Evolutionary conservation across 805 yeast species (phyloP).

Genomic region (Lachancea sp.): DNA sequence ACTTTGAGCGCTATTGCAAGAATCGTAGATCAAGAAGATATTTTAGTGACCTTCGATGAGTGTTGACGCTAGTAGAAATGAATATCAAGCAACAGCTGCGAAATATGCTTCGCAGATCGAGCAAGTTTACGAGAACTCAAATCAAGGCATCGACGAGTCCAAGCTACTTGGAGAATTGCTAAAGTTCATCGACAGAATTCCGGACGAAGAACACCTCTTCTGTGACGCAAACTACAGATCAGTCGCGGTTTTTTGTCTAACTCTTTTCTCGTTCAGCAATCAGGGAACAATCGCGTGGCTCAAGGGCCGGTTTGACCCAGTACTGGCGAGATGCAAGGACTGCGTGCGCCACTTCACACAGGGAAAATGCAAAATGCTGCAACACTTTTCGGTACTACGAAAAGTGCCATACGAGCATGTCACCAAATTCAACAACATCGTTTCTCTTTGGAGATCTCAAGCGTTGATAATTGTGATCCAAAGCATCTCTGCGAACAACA

Average conservation of each 20-base stretch:
- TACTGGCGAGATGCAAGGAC: slow-evolving; percentile 43
- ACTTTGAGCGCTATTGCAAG: background rate
- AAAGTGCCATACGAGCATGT: slow-evolving; percentile 41
- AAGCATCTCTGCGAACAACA: slow-evolving; percentile 19
- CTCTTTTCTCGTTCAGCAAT: slow-evolving; percentile 53
- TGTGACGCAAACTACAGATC: slow-evolving; percentile 47
- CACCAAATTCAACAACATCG: slow-evolving; percentile 30
- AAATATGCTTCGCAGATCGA: slow-evolving; percentile 21
- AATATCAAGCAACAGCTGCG: slow-evolving; percentile 12
- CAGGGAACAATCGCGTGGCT: slow-evolving; percentile 41
- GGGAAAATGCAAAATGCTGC: slow-evolving; percentile 45
- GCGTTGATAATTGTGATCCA: slow-evolving; percentile 20
- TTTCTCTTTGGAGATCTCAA: slow-evolving; percentile 33
- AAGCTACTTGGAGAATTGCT: slow-evolving; percentile 36
- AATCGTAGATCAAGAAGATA: slow-evolving; percentile 1
- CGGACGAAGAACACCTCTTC: slow-evolving; percentile 41
- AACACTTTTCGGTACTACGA: slow-evolving; percentile 47
- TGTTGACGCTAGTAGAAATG: slow-evolving; percentile 10
- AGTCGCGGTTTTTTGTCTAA: slow-evolving; percentile 47
- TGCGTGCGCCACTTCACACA: slow-evolving; percentile 51
- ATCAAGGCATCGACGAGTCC: slow-evolving; percentile 25
- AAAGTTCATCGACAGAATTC: slow-evolving; percentile 18
- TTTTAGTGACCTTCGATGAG: slow-evolving; percentile 8
- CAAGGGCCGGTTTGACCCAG: slow-evolving; percentile 34
- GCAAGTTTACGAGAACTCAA: slow-evolving; percentile 25